Conservation (phyloP, 495 filamentous ascomycete genomes). For the Aspergillus leporis region DNA sequence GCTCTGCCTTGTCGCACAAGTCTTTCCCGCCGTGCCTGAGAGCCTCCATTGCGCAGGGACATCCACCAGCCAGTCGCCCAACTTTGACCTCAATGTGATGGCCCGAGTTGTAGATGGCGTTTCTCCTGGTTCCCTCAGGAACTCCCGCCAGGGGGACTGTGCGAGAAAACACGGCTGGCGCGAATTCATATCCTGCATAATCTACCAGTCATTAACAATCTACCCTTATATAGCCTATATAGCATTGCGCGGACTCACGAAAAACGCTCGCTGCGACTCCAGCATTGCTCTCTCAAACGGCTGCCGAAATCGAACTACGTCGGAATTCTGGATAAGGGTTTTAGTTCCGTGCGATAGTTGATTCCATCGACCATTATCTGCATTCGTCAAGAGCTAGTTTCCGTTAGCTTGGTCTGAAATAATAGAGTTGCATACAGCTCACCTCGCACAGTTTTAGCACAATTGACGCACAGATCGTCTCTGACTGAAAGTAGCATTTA, state of each 20-base stretch:
- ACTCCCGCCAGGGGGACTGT: not conserved
- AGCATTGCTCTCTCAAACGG: not conserved
- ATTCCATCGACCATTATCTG: not conserved
- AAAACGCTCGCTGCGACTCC: not conserved
- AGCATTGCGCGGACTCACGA: not conserved
- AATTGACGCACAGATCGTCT: not conserved
- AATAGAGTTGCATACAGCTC: too few relatives aligned
- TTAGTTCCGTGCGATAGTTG: not conserved
- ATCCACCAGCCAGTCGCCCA: not conserved
- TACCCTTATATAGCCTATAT: not conserved
- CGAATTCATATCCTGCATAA: not conserved
- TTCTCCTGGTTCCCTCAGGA: not conserved
- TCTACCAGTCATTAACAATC: not conserved
- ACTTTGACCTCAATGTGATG: not conserved
- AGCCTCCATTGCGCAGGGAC: not conserved
- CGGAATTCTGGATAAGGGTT: not conserved
- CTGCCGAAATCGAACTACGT: not conserved
- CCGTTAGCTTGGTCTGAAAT: not conserved
- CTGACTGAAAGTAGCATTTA: not conserved
- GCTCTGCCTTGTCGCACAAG: not conserved
- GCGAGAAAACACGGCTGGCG: not conserved
- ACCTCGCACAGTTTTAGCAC: not conserved
- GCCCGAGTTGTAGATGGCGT: not conserved
- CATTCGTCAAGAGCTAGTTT: not conserved
- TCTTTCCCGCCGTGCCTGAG: not conserved